phyloP scores from a whole-genome alignment of 1,139 yeast genomes.

The Chernovozyma aurita region DNA sequence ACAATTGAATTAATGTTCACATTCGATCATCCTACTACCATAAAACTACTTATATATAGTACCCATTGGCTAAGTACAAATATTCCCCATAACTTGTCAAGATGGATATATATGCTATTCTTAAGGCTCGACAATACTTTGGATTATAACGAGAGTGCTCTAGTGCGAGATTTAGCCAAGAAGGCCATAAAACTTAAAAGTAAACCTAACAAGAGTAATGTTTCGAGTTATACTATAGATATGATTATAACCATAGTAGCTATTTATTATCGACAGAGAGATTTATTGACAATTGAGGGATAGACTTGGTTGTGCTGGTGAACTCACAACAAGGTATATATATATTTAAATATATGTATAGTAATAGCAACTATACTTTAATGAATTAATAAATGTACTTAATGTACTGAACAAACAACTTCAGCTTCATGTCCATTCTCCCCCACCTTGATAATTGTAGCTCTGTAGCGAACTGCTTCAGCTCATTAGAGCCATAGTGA shows the following conservation, averaged over 20 bases:
- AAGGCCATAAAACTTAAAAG: conserved; percentile 30
- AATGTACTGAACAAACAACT: no score
- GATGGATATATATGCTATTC: conserved; percentile 36
- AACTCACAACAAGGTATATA: no score
- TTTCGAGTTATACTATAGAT: conserved; percentile 24
- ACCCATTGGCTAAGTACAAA: conserved; percentile 38
- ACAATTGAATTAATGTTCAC: conserved; percentile 17
- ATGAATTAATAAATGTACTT: no score
- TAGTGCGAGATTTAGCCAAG: conserved; percentile 35
- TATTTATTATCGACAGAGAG: conserved; percentile 35
- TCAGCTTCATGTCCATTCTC: no score
- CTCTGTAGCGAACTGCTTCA: no score
- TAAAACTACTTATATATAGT: conserved; percentile 31
- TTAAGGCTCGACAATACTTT: conserved; percentile 31
- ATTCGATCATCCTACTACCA: conserved; percentile 29
- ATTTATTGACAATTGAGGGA: conserved; percentile 20
- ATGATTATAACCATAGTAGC: conserved; percentile 32
- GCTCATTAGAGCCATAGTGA: no score
- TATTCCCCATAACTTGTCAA: conserved; percentile 24
- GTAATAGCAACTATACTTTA: no score
- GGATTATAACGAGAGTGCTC: conserved; percentile 31
- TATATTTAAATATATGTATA: no score
- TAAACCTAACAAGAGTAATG: conserved; percentile 8
- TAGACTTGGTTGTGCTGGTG: no score
- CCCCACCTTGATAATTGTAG: no score